Percentiles rank a stretch among this genome's conserved stretches.
Conservation (phyloP, 495 filamentous ascomycete species). For the Penicillium maclennaniae region DNA sequence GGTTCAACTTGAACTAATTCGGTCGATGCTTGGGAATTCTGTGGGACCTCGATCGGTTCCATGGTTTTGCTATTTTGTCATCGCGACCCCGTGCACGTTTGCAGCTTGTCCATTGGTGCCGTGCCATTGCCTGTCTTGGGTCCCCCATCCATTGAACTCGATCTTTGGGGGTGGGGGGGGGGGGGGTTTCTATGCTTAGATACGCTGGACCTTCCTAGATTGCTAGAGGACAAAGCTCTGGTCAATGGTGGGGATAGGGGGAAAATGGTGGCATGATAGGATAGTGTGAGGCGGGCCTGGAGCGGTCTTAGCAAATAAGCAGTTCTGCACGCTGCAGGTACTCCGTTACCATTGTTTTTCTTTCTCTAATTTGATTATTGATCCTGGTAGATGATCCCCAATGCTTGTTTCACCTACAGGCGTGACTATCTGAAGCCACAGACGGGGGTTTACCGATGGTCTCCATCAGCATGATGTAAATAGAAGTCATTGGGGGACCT, state of each 20-base stretch:
- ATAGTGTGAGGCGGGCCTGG: too few species aligned
- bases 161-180: background rate
- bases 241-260: background rate
- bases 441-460: too few species aligned
- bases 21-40: background rate
- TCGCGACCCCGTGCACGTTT: constrained; percentile 15
- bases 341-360: constrained; percentile 13
- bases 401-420: too few species aligned
- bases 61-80: background rate
- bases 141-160: too few species aligned
- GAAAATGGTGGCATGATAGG: too few species aligned
- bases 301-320: background rate
- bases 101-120: constrained; percentile 10
- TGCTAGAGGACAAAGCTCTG: background rate
- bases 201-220: background rate
- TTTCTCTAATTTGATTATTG: too few species aligned
- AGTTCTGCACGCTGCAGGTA: constrained; percentile 8
- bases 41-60: background rate
- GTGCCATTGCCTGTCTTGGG: background rate
- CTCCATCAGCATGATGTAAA: too few species aligned
- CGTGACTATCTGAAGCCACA: too few species aligned
- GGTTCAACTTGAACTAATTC: background rate
- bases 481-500: too few species aligned
- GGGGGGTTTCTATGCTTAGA: too few species aligned
- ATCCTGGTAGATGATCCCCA: too few species aligned